Conservation (phyloP, 2,329 filamentous ascomycete genomes). For the Ceratocystis colombiana region DNA sequence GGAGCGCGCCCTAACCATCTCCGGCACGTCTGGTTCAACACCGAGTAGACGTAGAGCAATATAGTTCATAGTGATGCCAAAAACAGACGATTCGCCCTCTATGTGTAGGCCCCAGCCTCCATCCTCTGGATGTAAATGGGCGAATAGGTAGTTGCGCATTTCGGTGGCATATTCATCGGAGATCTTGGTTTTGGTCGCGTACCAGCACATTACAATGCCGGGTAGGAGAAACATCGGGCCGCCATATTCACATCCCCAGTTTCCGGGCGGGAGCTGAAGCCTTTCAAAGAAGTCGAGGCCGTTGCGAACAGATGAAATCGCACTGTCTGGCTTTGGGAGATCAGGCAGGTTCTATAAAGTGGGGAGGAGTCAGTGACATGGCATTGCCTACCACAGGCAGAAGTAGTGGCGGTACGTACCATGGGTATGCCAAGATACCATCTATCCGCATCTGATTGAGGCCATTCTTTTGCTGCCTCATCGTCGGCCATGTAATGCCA, state of each 20-base stretch:
- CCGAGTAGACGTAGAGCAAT: slow-evolving; percentile 69
- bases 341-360: slow-evolving; percentile 57
- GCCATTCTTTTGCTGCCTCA: slow-evolving; percentile 63
- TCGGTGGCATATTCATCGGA: slow-evolving; percentile 70
- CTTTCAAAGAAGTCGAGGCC: slow-evolving; percentile 80
- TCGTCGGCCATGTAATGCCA: slow-evolving; percentile 84
- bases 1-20: slow-evolving; percentile 74
- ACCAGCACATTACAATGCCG: slow-evolving; percentile 74
- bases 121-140: slow-evolving; percentile 72
- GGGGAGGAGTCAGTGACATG: neutral
- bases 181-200: slow-evolving; percentile 80
- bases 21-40: slow-evolving; percentile 68
- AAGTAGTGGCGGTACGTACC: slow-evolving; percentile 39
- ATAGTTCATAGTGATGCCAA: slow-evolving; percentile 87
- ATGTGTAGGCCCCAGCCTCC: slow-evolving; percentile 98
- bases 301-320: slow-evolving; percentile 70
- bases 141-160: slow-evolving; percentile 85
- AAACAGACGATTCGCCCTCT: slow-evolving; percentile 83
- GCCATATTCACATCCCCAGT: slow-evolving; percentile 97
- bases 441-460: slow-evolving; percentile 80
- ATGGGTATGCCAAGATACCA: slow-evolving; percentile 72
- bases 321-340: slow-evolving; percentile 58
- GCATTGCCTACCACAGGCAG: slow-evolving; percentile 4
- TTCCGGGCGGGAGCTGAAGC: slow-evolving; percentile 76
- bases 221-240: slow-evolving; percentile 94